These are phyloP conservation scores for Stagonosporopsis vannaccii DNA, from an alignment of 2,329 filamentous ascomycete species.

Conservation along the genomic window DNA sequence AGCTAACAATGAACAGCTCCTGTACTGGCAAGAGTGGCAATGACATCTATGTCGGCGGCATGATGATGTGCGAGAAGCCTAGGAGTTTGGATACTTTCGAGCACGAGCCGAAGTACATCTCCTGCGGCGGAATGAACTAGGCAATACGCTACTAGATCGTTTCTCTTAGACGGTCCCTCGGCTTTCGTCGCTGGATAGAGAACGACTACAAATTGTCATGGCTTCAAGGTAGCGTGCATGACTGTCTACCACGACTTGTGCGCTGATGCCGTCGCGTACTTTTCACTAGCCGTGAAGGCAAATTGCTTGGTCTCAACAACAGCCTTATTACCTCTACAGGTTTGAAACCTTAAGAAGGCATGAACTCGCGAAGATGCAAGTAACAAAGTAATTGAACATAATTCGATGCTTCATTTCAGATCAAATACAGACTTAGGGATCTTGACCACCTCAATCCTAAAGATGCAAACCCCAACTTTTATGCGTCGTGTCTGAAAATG, in stretches of 20 bases:
- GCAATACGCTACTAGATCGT: background rate
- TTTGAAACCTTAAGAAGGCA: too few relatives aligned
- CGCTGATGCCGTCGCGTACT: too few relatives aligned
- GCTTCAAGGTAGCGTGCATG: background rate
- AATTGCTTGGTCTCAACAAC: too few relatives aligned
- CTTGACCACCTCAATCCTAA: too few relatives aligned
- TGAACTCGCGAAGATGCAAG: too few relatives aligned
- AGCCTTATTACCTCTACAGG: too few relatives aligned
- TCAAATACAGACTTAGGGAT: too few relatives aligned
- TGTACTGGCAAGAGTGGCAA: conserved; percentile 1
- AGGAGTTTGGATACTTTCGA: background rate
- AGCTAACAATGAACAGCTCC: conserved; percentile 1
- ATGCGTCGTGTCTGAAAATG: too few relatives aligned
- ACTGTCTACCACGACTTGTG: background rate
- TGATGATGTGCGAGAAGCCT: conserved; percentile 19
- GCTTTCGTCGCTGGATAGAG: background rate
- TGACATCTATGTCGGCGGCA: conserved; percentile 14
- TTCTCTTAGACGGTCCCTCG: background rate
- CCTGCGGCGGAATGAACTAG: conserved; percentile 12
- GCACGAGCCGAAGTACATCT: conserved; percentile 8
- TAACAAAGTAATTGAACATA: too few relatives aligned
- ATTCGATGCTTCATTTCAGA: too few relatives aligned
- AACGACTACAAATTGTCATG: background rate
- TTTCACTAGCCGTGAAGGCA: too few relatives aligned
- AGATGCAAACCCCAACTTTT: too few relatives aligned